Evolutionary conservation across 306 rosid genomes (phyloP).

Genomic region (Hylodesmum podocarpum): DNA sequence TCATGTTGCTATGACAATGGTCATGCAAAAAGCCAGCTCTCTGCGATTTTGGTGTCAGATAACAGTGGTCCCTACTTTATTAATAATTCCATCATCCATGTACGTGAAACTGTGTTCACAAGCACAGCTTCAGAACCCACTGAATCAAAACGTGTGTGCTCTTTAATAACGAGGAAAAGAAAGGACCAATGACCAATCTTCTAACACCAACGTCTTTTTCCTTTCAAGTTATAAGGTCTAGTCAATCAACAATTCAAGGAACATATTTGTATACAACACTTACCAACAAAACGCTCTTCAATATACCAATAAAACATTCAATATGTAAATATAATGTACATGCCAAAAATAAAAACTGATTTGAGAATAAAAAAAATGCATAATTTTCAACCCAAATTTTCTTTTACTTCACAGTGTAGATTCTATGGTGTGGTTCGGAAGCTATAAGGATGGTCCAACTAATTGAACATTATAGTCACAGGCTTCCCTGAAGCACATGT

Average conservation of each 20-base stretch:
- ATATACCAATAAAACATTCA: neutral
- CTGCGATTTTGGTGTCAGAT: neutral
- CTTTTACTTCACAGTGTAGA: neutral
- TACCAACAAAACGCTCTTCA: neutral
- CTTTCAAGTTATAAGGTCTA: neutral
- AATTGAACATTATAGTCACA: slow-evolving; percentile 25
- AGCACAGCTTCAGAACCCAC: neutral
- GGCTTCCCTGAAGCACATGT: slow-evolving; percentile 43
- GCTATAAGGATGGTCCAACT: slow-evolving; percentile 47
- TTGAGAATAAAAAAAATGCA: neutral
- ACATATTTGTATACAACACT: neutral
- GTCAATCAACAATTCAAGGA: slow-evolving; percentile 7
- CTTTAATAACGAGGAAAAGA: slow-evolving; percentile 9
- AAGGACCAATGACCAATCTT: slow-evolving; percentile 11
- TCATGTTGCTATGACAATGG: neutral
- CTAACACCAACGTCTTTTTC: neutral
- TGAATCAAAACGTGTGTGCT: neutral
- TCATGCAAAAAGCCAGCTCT: neutral
- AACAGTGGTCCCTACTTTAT: neutral
- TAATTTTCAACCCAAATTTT: neutral
- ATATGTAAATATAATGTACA: neutral
- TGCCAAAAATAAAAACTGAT: neutral
- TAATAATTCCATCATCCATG: neutral
- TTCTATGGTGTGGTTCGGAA: neutral
- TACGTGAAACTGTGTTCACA: neutral